Percentiles rank a stretch among this genome's conserved stretches.
Evolutionary conservation across 2,329 filamentous ascomycete species (phyloP).

Genomic region (Helotiales sp.): DNA sequence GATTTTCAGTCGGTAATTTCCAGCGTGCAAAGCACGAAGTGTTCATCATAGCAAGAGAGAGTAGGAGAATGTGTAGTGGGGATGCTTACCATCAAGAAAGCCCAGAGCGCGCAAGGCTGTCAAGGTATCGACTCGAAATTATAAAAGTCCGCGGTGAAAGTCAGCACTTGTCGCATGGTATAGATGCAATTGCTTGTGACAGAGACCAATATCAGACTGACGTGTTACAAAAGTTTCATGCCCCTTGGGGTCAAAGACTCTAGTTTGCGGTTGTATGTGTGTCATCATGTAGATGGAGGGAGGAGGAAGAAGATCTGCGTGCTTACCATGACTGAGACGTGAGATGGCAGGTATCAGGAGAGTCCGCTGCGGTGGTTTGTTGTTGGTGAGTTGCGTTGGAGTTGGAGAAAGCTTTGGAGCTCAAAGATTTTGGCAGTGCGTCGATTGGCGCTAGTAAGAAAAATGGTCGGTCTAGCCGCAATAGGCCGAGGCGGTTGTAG

Average conservation of each 20-base stretch:
- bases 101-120: neutral
- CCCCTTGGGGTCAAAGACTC: constrained; percentile 89
- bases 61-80: constrained; percentile 32
- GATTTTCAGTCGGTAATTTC: constrained; percentile 93
- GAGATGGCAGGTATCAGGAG: constrained; percentile 11
- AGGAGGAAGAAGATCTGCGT: constrained; percentile 19
- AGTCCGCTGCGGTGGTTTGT: constrained; percentile 21
- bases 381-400: constrained; percentile 12
- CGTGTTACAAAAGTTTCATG: constrained; percentile 89
- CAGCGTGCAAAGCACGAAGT: constrained; percentile 57
- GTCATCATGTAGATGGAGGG: constrained; percentile 67
- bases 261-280: constrained; percentile 85
- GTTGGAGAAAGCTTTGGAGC: constrained; percentile 19
- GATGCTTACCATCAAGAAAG: constrained; percentile 6
- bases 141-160: neutral
- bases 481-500: too few relatives aligned
- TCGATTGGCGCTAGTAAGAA: constrained; percentile 8
- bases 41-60: constrained; percentile 34
- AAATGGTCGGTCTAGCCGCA: neutral
- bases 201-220: constrained; percentile 72
- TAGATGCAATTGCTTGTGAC: constrained; percentile 1
- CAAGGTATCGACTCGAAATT: neutral
- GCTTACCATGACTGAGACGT: constrained; percentile 23
- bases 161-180: neutral
- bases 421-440: constrained; percentile 40